These are phyloP conservation scores for Calonectria naviculata DNA, from an alignment of 2,329 filamentous ascomycete genomes.

Conservation along the genomic window DNA sequence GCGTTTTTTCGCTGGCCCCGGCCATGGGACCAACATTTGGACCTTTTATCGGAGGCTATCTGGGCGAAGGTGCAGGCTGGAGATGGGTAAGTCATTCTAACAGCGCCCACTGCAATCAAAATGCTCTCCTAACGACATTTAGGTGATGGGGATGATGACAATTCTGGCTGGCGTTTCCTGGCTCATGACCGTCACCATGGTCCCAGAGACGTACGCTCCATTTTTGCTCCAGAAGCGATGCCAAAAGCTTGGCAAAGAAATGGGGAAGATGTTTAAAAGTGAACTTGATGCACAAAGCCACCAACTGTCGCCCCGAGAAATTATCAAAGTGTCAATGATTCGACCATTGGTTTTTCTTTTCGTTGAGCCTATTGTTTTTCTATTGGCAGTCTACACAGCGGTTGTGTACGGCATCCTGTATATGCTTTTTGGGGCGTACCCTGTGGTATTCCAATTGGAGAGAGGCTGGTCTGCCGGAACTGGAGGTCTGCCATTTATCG, in stretches of 20 bases:
- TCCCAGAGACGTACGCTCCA: conserved; percentile 70
- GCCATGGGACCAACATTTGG: conserved; percentile 70
- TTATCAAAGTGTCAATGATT: conserved; percentile 65
- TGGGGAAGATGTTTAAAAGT: conserved; percentile 66
- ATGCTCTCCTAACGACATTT: no score
- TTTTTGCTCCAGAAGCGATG: conserved; percentile 65
- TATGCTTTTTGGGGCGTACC: conserved; percentile 64
- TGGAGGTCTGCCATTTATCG: conserved; percentile 70
- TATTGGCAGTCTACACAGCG: conserved; percentile 71
- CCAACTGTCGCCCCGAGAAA: conserved; percentile 52
- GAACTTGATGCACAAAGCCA: conserved; percentile 57
- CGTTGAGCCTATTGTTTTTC: conserved; percentile 72
- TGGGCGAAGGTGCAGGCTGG: conserved; percentile 69
- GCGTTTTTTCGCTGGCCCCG: conserved; percentile 70
- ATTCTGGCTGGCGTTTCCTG: conserved; percentile 69
- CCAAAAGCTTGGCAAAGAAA: conserved; percentile 58
- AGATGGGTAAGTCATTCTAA: conserved; percentile 53
- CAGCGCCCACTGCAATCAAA: background rate
- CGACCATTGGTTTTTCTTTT: conserved; percentile 74
- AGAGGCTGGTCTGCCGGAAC: conserved; percentile 68
- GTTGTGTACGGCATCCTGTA: conserved; percentile 66
- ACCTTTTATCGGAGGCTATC: conserved; percentile 71
- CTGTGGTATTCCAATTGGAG: conserved; percentile 69
- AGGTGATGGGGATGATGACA: conserved; percentile 69
- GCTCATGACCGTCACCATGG: conserved; percentile 59